Base-by-base conservation (phyloP, 306 rosid species). In the Delonix regia region DNA sequence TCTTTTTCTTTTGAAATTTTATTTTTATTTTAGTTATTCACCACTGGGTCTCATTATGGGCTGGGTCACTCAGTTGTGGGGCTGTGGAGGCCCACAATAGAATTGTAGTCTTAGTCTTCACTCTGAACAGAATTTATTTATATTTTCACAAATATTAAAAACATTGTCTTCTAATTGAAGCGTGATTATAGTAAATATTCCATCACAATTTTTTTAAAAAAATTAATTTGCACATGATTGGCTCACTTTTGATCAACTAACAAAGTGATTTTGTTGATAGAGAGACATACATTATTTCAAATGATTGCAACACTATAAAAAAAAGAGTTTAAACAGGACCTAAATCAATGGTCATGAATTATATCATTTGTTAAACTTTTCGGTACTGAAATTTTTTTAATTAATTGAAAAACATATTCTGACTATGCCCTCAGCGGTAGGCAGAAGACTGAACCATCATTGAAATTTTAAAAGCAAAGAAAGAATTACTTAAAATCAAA, bases 1-100 rank as follows among this genome's bases (percentile, higher is more conserved):
- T 68, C 53, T 41, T 52, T 27, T 12, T 28, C 1, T 61, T 33
- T 19, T 16, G 1, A 18, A 18, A 0, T 47, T 47, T 12, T 57
- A 11, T 64, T 64, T 9, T 42, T 10, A 3, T 9, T 34, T 9
- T 4, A 3, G 69, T 9, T 34, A 16, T 25, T 14, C 19, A 52
- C 30, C 10, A 15, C 65, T 14, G 76, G 36, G 21, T 19, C 75
- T 71, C 36, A 64, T 63, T 25, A 63, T 63, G 69, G 30, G 38
- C 69, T 63, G 47, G 27, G 3, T 3, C n/a, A n/a, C 22, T 49
- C 18, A 38, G 71, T 38, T 4, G 30, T n/a, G 47, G 69, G 48
- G 28, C 69, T 22, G 30, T 38, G 71, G 0, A 30, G 14, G 68
- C 44, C 44, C 25, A 34, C 69, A 4, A 66, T 18, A 30, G 41